Evolutionary conservation across 176 grass and related monocot genomes (phyloP), one percentile per base, ranked within the genome.

Genomic region (Oryza officinalis): DNA sequence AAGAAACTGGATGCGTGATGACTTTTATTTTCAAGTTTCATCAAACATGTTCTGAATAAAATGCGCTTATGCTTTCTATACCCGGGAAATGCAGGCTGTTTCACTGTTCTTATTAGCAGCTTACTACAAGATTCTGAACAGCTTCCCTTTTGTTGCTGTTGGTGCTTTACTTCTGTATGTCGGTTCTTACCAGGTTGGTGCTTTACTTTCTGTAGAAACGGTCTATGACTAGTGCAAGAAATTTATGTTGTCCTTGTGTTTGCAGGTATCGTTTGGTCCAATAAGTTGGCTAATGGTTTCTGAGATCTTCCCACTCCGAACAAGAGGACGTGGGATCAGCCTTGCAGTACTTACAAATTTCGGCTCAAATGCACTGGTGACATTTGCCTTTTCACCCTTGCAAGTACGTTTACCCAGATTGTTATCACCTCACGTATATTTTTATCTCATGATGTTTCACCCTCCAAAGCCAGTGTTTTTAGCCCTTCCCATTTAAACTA

Each of bases 221-320:
- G 72, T 22, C 18, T 84, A 46, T 18, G 41, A 73, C 41, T 75
- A 61, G 74, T 71, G 13, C 67, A 59, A 27, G 67, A 78, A 65
- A 64, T 77, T 86, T 49, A 84, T 6, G 44, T 15, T 35, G 12
- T 38, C 69, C 40, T 68, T 69, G 13, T 74, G 15, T 88, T 94
- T 88, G 86, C 74, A 98, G 96, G 83, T 98, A 65, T 95, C 93
- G 0, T 98, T 98, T 87, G 96, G 96, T 66, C 96, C 96, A 68
- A 98, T 98, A 83, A 98, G 93, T 80, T 95, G 93, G 96, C 77
- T 98, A 65, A 95, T 98, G 93, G 96, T 95, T 17, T 98, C 96
- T n/a, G 96, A 98, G 86, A 94, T 98, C 69, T 98, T 98, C 82
- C 96, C 96, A 10, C 86, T 95, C 45, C 91, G 96, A 35, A 95